Base-by-base conservation (phyloP, 371 early-diverging fungal genomes). In the Mucor saturninus region DNA sequence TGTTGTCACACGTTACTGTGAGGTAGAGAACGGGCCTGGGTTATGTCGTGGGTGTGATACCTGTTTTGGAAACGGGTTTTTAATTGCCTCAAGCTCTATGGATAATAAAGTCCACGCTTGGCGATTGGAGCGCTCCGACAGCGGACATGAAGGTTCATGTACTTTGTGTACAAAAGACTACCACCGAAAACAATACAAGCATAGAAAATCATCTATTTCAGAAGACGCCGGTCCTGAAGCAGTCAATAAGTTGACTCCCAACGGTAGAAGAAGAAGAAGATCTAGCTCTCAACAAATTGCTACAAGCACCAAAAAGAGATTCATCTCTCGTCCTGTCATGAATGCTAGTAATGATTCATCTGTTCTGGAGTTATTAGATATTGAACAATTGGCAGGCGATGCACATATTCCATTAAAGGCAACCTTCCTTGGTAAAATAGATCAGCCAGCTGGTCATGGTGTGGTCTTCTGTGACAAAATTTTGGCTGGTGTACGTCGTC, bases 51-150 rank as follows among this genome's bases (percentile, higher is more conserved):
- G 66, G 2, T 65, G 66, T 43, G 73, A 73, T 48, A 68, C 63
- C 2, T 76, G 76, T 55, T 70, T 70, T 51, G 71, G 76, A 5
- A 76, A 65, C 49, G 76, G 73, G 2, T 76, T 71, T 31, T 52
- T 76, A 21, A 58, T 76, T 26, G 76, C 76, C 1, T 76, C 76
- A 4, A 68, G 73, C 46, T 38, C 65, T 0, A 40, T 55, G 32
- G 76, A 76, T 32, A 65, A 65, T n/a, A 68, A 66, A 30, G 76
- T 70, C 8, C 67, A 73, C 30, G 64, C 70, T 5, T 76, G 76
- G 76, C 59, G 73, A 10, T 40, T 76, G 42, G 67, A 63, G 37
- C 65, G 65, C 14, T 56, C 61, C 3, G 66, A 61, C n/a, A 54
- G 45, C 15, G 61, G 57, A 4, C 59, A 60, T 35, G 57, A 63